Evolutionary conservation across 331 rosid genomes (phyloP).

Genomic region (Pyracantha coccinea): DNA sequence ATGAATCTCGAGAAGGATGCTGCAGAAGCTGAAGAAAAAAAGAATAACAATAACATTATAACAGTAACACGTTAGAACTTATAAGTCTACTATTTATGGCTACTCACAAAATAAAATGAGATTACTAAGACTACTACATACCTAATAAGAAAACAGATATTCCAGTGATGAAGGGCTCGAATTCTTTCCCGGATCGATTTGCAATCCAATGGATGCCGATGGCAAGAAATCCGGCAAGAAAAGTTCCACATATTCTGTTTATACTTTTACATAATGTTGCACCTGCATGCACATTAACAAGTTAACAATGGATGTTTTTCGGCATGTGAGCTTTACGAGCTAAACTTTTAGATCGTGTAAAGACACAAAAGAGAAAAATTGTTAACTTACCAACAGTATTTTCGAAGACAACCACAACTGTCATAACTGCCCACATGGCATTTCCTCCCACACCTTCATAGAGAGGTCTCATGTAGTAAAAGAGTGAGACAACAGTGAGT

Average conservation of each 20-base stretch:
- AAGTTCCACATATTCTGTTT: slow-evolving; percentile 69
- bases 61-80: not conserved
- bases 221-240: slow-evolving; percentile 61
- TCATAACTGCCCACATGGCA: slow-evolving; percentile 92
- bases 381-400: slow-evolving; percentile 50
- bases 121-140: slow-evolving; percentile 1
- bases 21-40: slow-evolving; percentile 52
- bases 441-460: slow-evolving; percentile 74
- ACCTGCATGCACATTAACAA: slow-evolving; percentile 36
- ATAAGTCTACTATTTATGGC: not conserved
- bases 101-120: not conserved
- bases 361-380: too few relatives aligned
- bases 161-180: slow-evolving; percentile 51
- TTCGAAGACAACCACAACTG: slow-evolving; percentile 79
- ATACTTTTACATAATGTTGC: slow-evolving; percentile 49
- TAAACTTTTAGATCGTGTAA: too few relatives aligned
- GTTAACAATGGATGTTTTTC: not conserved
- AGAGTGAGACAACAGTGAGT: slow-evolving; percentile 61
- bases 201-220: slow-evolving; percentile 74
- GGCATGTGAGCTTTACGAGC: not conserved
- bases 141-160: slow-evolving; percentile 68
- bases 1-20: slow-evolving; percentile 83
- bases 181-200: slow-evolving; percentile 41
- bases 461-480: slow-evolving; percentile 74
- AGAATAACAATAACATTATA: not conserved